Base-by-base conservation (phyloP, 805 yeast genomes). In the Yarrowia sp. region DNA sequence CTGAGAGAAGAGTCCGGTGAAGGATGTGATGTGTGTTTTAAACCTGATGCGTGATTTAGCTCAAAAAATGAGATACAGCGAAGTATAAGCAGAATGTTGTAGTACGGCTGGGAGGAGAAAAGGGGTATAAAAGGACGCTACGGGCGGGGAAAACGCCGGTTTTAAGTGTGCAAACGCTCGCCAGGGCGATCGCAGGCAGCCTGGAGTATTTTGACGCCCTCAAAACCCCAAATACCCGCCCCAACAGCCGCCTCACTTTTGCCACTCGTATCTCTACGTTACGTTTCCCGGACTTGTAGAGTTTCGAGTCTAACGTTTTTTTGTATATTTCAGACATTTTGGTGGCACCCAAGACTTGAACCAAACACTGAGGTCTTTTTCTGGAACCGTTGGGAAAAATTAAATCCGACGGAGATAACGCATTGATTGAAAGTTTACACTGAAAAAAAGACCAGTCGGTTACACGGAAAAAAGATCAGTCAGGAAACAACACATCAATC, bases 21-120 rank as follows among this genome's bases (percentile, higher is more conserved):
- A 56, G 63, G 48, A 8, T 38, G 36, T 53, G 46, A 41, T 55
- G 61, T 55, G 48, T 55, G 61, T 26, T 55, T 55, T 55, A 55
- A 55, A 55, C 61, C 61, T 55, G 61, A 53, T 56, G 63, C 63
- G 63, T 56, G 63, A 56, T 56, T 56, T 56, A 56, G 63, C 63
- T 56, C 63, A 56, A 42, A 56, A 56, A 56, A 56, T 56, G 19
- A 26, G 63, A 56, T 41, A 26, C 22, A 26, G 61, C 22, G 48
- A 41, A 56, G 63, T 56, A 16, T 41, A 56, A 56, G 38, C 48
- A 42, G 48, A 56, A 26, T 41, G 46, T 56, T 56, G 46, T 26
- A 26, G 63, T n/a, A 56, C 63, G 63, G 63, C 63, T 56, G 48
- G 48, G 48, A 42, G 48, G 19, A 19, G 38, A 35, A 41, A 55